Conservation (phyloP, 1,139 yeast genomes). For the Ashbya aceris region DNA sequence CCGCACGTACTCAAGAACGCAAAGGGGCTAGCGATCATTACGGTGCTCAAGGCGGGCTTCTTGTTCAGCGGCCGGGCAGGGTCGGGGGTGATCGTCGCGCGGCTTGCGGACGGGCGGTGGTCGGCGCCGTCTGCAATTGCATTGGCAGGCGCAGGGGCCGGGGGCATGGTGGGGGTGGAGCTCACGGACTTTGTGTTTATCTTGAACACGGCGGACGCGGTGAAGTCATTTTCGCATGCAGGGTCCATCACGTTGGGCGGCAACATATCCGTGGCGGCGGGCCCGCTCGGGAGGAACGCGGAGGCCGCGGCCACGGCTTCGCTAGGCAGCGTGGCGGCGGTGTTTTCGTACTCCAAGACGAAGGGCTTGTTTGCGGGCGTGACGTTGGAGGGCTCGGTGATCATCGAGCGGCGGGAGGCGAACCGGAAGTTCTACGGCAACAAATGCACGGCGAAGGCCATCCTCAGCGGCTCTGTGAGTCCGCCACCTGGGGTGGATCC, state of each 20-base stretch:
- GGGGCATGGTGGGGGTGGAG: constrained; percentile 96
- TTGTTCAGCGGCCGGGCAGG: constrained; percentile 96
- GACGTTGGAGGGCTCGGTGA: constrained; percentile 91
- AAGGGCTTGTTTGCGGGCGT: constrained; percentile 97
- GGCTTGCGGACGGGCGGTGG: constrained; percentile 93
- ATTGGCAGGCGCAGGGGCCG: constrained; percentile 98
- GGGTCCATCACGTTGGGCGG: constrained; percentile 96
- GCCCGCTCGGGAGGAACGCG: constrained; percentile 94
- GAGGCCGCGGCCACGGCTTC: constrained; percentile 98
- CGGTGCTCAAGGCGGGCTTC: constrained; percentile 93
- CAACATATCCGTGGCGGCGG: constrained; percentile 94
- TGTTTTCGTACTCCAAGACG: constrained; percentile 88
- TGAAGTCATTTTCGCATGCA: constrained; percentile 84
- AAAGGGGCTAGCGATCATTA: constrained; percentile 82
- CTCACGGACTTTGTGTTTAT: constrained; percentile 94
- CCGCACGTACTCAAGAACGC: constrained; percentile 83
- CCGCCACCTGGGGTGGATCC: constrained; percentile 93
- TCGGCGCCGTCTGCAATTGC: constrained; percentile 96
- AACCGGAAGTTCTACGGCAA: constrained; percentile 89
- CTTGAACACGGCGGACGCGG: constrained; percentile 78
- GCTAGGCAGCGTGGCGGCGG: constrained; percentile 76
- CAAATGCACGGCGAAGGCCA: constrained; percentile 74
- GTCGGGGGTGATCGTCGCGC: constrained; percentile 88
- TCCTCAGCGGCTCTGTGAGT: constrained; percentile 77
- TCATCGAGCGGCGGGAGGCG: constrained; percentile 93